Conservation (phyloP, 129 eudicot genomes). For the Chrysanthemum lavandulifolium region DNA sequence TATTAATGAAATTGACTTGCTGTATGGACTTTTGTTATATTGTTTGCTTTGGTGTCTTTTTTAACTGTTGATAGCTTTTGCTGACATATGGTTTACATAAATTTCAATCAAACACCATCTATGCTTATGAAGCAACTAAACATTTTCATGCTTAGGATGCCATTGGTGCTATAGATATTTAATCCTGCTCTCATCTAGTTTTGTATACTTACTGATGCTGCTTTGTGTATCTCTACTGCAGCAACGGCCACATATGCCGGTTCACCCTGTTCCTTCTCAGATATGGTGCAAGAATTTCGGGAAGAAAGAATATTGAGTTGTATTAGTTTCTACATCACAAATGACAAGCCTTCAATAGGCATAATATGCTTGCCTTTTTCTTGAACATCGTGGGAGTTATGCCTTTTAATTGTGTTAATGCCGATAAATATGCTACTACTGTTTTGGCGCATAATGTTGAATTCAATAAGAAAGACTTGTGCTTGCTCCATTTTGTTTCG, state of each 20-base stretch:
- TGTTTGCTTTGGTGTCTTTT: background rate
- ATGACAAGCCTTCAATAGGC: slow-evolving; percentile 21
- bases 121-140: background rate
- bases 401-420: slow-evolving; percentile 10
- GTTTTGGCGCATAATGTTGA: slow-evolving; percentile 27
- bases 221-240: slow-evolving; percentile 32
- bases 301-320: slow-evolving; percentile 57
- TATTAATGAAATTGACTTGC: too few species aligned
- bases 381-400: slow-evolving; percentile 16
- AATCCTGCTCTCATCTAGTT: background rate
- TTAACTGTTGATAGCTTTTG: too few species aligned
- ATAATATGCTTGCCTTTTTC: slow-evolving; percentile 29
- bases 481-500: slow-evolving; percentile 17
- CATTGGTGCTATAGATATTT: background rate
- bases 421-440: slow-evolving; percentile 29
- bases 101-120: background rate
- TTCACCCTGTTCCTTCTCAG: slow-evolving; percentile 82
- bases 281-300: slow-evolving; percentile 92
- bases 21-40: background rate
- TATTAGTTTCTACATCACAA: slow-evolving; percentile 29
- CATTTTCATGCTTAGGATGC: background rate
- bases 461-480: slow-evolving; percentile 30
- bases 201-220: background rate
- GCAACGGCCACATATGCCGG: slow-evolving; percentile 89
- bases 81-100: background rate